These are phyloP conservation scores for Paecilomyces sp. DNA, from an alignment of 2,329 filamentous ascomycete species.

Conservation along the genomic window DNA sequence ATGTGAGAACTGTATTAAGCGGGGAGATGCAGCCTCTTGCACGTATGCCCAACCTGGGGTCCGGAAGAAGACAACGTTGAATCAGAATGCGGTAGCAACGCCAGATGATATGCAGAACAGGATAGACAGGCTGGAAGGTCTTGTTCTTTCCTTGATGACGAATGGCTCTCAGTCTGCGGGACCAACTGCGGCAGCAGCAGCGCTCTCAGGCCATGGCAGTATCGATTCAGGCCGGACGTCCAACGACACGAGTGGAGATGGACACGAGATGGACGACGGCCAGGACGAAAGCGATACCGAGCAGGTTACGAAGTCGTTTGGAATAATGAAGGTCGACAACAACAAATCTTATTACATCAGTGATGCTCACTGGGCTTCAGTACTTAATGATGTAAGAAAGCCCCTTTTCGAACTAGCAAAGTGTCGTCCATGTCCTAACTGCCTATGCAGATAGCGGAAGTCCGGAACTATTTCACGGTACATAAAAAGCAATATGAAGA, in stretches of 20 bases:
- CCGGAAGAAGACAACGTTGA: conserved; percentile 60
- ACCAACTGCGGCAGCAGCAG: conserved; percentile 52
- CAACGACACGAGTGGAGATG: conserved; percentile 38
- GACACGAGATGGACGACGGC: conserved; percentile 53
- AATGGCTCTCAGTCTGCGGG: conserved; percentile 63
- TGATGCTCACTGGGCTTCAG: conserved; percentile 74
- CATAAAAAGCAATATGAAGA: conserved; percentile 87
- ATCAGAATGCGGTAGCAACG: conserved; percentile 51
- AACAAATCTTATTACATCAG: conserved; percentile 73
- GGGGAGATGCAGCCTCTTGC: conserved; percentile 72
- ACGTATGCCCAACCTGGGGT: conserved; percentile 65
- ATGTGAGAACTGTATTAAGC: conserved; percentile 91
- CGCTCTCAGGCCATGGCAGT: conserved; percentile 40
- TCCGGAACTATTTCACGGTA: conserved; percentile 78
- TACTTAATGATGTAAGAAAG: conserved; percentile 58
- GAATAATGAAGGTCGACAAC: conserved; percentile 77
- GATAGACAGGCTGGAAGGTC: conserved; percentile 86
- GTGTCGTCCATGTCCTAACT: background rate
- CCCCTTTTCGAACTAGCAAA: background rate
- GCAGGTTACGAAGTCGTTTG: conserved; percentile 64
- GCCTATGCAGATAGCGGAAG: conserved; percentile 66
- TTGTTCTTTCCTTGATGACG: conserved; percentile 92
- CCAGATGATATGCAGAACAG: conserved; percentile 98
- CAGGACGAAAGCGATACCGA: conserved; percentile 61
- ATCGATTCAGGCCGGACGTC: conserved; percentile 30